Evolutionary conservation across 2,329 filamentous ascomycete species (phyloP).

Genomic region (Rutstroemia sp.): DNA sequence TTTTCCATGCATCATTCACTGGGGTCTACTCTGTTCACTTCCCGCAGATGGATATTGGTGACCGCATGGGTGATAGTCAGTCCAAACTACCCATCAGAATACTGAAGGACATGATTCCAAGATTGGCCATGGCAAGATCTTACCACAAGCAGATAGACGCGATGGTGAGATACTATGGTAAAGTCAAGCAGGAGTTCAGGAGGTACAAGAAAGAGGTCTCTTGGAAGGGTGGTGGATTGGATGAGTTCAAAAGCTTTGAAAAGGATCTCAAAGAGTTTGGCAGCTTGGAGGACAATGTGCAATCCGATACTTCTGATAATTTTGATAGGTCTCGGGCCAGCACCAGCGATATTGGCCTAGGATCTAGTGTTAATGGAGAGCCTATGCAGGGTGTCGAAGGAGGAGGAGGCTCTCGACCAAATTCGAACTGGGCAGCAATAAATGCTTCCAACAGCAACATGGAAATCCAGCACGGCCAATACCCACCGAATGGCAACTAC

Average conservation of each 20-base stretch:
- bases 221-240: slow-evolving; percentile 42
- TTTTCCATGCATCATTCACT: slow-evolving; percentile 59
- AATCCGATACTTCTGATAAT: slow-evolving; percentile 23
- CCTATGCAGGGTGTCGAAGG: slow-evolving; percentile 26
- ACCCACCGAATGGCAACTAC: slow-evolving; percentile 16
- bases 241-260: slow-evolving; percentile 46
- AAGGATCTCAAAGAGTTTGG: slow-evolving; percentile 47
- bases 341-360: slow-evolving; percentile 21
- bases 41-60: slow-evolving; percentile 56
- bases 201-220: slow-evolving; percentile 20
- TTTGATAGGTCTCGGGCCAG: slow-evolving; percentile 22
- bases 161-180: slow-evolving; percentile 45
- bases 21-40: slow-evolving; percentile 62
- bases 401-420: slow-evolving; percentile 14
- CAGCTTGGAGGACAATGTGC: slow-evolving; percentile 18
- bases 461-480: slow-evolving; percentile 20
- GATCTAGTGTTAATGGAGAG: slow-evolving; percentile 21
- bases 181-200: slow-evolving; percentile 39
- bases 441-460: slow-evolving; percentile 17
- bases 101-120: slow-evolving; percentile 42
- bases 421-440: slow-evolving; percentile 25
- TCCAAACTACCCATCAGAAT: slow-evolving; percentile 40
- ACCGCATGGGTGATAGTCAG: slow-evolving; percentile 39
- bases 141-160: slow-evolving; percentile 47
- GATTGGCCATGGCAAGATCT: slow-evolving; percentile 48